Conservation (phyloP, 1,284 basidiomycete species). For the Peniophora sp. region DNA sequence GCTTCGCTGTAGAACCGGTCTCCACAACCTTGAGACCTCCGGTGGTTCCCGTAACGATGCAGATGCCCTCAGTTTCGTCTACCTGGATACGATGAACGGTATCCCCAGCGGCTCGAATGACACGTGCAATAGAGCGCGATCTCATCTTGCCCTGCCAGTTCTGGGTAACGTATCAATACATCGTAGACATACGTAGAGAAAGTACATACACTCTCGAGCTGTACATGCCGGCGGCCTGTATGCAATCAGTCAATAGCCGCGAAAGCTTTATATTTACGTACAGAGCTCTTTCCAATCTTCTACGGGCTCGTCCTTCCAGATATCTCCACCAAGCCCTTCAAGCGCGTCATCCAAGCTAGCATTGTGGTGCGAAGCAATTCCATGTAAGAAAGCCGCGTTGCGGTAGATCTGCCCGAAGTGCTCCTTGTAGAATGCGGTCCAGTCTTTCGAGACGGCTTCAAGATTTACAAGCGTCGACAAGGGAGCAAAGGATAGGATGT, state of each 20-base stretch:
- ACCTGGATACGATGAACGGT: constrained; percentile 66
- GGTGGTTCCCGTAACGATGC: constrained; percentile 44
- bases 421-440: constrained; percentile 32
- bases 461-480: constrained; percentile 22
- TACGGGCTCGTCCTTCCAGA: constrained; percentile 19
- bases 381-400: constrained; percentile 40
- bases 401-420: constrained; percentile 46
- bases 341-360: constrained; percentile 24
- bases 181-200: constrained; percentile 27
- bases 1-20: constrained; percentile 23
- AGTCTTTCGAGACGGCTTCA: constrained; percentile 30
- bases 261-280: constrained; percentile 26
- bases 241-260: not conserved
- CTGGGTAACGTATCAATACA: constrained; percentile 10
- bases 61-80: constrained; percentile 48
- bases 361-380: constrained; percentile 27
- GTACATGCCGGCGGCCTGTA: not conserved
- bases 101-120: constrained; percentile 24
- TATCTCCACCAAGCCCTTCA: constrained; percentile 18
- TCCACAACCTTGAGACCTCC: constrained; percentile 54
- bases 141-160: constrained; percentile 21
- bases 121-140: constrained; percentile 28
- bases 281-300: constrained; percentile 51
- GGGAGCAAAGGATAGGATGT: constrained; percentile 31
- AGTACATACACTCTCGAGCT: not conserved